Evolutionary conservation across 352 stramenopile genomes (phyloP), one percentile per base, ranked within the genome.

Genomic region (Pythium aristosporum): DNA sequence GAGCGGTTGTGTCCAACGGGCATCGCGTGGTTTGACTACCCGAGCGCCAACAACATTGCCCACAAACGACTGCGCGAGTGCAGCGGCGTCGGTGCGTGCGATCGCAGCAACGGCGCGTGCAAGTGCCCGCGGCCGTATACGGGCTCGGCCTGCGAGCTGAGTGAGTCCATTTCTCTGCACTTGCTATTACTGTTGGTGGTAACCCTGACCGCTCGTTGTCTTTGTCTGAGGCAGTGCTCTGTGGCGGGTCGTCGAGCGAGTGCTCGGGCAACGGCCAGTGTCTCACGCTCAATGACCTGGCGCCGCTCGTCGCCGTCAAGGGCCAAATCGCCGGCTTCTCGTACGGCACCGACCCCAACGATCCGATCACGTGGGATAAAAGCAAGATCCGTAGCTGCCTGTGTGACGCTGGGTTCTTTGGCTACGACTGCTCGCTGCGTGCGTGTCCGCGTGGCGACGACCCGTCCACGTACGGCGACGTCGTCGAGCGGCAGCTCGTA

Each of bases 191-290:
- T 30, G 25, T 30, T 30, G 25, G 25, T 30, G 25, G 25, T 30
- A 30, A 30, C 25, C 25, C 25, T 52, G 6, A 52, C 15, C 1
- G 2, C 9, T 32, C 15, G 46, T 34, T 32, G 50, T 34, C 1
- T n/a, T 44, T 42, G 30, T 53, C 2, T 36, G 11, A 30, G 18
- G 51, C 37, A 91, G 82, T 91, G 82, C 50, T 69, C 12, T 91
- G 82, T 28, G 60, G 77, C 55, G 75, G 76, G 0, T 51, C 65
- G 0, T 64, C 57, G 0, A 59, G 66, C 23, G 78, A 88, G 55
- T 94, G 87, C 66, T 91, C 81, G 3, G 88, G 78, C 18, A 87
- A 93, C 47, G 90, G 88, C 0, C 74, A 79, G 34, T 97, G 90
- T 42, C 64, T 94, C 28, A 82, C 74, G 2, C 69, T 97, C 28